Percentiles rank a stretch among this genome's conserved stretches.
phyloP scores from a whole-genome alignment of 169 alveolate species.

The Prorocentrum cordatum region DNA sequence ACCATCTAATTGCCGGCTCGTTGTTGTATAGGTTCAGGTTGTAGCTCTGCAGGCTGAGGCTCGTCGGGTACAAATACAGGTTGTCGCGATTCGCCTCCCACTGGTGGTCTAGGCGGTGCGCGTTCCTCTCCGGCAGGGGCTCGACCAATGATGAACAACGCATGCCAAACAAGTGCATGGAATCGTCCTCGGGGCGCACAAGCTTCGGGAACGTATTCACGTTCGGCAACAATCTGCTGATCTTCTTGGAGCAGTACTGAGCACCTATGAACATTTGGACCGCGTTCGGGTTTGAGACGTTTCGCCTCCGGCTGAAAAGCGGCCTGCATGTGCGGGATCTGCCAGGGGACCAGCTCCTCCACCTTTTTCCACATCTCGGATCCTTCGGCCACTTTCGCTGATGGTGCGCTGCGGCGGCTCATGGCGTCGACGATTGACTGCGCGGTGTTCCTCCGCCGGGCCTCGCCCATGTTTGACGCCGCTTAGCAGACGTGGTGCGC shows the following conservation, averaged over 20 bases:
- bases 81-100: too few species aligned
- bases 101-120: background rate
- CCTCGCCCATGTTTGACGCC: background rate
- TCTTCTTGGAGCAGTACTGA: background rate
- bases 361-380: background rate
- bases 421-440: background rate
- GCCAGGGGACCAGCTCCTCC: constrained; percentile 7
- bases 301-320: background rate
- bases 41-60: too few species aligned
- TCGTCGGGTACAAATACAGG: too few species aligned
- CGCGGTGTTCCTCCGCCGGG: background rate
- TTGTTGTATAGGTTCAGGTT: too few species aligned
- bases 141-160: background rate
- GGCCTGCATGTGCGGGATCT: background rate
- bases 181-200: constrained; percentile 13
- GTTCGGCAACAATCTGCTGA: background rate
- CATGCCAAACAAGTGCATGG: background rate
- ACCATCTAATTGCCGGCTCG: too few species aligned
- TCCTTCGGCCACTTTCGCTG: background rate
- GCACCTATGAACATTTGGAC: background rate
- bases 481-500: background rate
- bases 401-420: background rate
- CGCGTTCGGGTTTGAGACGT: background rate
- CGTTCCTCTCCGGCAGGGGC: background rate
- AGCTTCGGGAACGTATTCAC: background rate